Percentiles rank a stretch among this genome's conserved stretches.
Conservation (phyloP, 148 eudicot genomes). For the Tetragonia tetragonoides region DNA sequence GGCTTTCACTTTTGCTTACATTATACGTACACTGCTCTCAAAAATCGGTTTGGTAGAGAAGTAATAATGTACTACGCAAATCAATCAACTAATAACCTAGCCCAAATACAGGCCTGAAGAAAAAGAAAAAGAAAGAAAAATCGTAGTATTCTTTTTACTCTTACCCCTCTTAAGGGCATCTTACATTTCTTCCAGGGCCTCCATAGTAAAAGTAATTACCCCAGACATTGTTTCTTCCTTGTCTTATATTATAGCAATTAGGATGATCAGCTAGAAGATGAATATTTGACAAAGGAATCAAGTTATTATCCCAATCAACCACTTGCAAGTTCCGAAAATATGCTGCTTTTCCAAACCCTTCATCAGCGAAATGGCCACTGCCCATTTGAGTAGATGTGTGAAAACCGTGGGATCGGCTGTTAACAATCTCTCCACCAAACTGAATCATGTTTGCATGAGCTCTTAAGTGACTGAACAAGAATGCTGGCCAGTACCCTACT, state of each 20-base stretch:
- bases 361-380: slow-evolving; percentile 84
- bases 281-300: slow-evolving; percentile 67
- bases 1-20: slow-evolving; percentile 25
- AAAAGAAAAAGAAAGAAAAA: slow-evolving; percentile 7
- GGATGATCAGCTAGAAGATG: slow-evolving; percentile 92
- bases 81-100: slow-evolving; percentile 17
- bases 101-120: slow-evolving; percentile 15
- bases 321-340: slow-evolving; percentile 84
- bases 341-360: slow-evolving; percentile 88
- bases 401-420: slow-evolving; percentile 59
- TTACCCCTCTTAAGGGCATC: slow-evolving; percentile 48
- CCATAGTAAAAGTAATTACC: slow-evolving; percentile 93
- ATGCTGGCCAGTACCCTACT: slow-evolving; percentile 91
- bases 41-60: slow-evolving; percentile 4
- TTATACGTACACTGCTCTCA: slow-evolving; percentile 23
- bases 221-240: slow-evolving; percentile 81
- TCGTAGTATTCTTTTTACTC: neutral
- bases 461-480: slow-evolving; percentile 74
- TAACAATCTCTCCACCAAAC: slow-evolving; percentile 94
- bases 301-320: slow-evolving; percentile 94
- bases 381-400: slow-evolving; percentile 99
- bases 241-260: slow-evolving; percentile 74
- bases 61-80: slow-evolving; percentile 16
- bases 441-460: slow-evolving; percentile 88
- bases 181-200: slow-evolving; percentile 84